Evolutionary conservation across 2,329 filamentous ascomycete genomes (phyloP), one percentile per base, ranked within the genome.

Genomic region (Curvularia lunata): DNA sequence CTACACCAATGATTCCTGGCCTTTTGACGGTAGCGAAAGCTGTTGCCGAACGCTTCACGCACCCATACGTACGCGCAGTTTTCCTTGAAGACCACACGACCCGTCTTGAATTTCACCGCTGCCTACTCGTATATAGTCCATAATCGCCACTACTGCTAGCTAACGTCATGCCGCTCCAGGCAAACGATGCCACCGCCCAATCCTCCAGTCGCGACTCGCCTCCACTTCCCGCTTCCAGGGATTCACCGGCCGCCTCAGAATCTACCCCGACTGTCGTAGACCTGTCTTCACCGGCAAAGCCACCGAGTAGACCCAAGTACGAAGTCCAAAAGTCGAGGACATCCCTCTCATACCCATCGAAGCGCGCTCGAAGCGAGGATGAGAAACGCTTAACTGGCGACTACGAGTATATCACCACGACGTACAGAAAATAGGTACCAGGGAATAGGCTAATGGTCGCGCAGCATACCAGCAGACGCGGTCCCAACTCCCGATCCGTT

Each of bases 161-260:
- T 69, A 61, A 70, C 58, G 16, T 49, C 53, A 65, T 67, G 64
- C 45, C 48, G 42, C 25, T 28, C n/a, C 59, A 72, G 69, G 42
- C 59, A 53, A 61, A 64, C 61, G 48, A 72, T 68, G 67, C 58
- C 47, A 41, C 46, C 25, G 32, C 43, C 40, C 40, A 34, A 32
- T 50, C 56, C 27, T 47, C 45, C 19, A 49, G 30, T 43, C 45
- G 41, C 43, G 51, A 45, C 41, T 43, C 59, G 32, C 56, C 58
- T 51, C 43, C 58, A 38, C 18, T 42, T 32, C 54, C 61, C 34
- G 59, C 32, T 46, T 38, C 50, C 21, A 48, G 38, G 38, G 50
- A 47, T 27, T 40, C 52, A 37, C 28, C 60, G 40, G 30, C 57
- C 51, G 13, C 55, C 27, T 28, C 54, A 28, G 37, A 42, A 27